Conservation (phyloP, 441 rosid genomes). For the Adansonia rubrostipa region DNA sequence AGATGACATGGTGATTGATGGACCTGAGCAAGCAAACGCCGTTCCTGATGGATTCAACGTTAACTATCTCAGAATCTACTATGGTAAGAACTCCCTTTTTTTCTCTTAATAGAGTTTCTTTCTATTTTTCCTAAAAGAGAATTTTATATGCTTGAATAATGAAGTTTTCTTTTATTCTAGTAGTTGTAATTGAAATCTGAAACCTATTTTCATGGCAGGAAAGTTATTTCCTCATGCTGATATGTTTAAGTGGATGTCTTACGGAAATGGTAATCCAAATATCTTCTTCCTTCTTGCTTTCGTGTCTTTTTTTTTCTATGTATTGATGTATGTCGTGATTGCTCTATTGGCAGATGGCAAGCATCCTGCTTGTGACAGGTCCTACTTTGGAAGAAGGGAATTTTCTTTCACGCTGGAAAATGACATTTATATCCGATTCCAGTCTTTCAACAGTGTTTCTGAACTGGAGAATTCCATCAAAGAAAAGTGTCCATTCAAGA, state of each 20-base stretch:
- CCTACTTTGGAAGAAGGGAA: conserved; percentile 78
- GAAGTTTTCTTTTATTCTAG: background rate
- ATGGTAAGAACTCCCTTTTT: conserved; percentile 41
- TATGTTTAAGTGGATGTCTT: conserved; percentile 71
- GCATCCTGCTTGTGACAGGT: conserved; percentile 88
- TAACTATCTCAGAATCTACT: conserved; percentile 56
- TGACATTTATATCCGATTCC: conserved; percentile 75
- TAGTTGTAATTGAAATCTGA: background rate
- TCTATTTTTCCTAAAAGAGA: background rate
- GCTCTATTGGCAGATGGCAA: conserved; percentile 68
- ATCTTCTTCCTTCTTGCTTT: background rate
- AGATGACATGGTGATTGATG: conserved; percentile 57
- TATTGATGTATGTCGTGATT: conserved; percentile 22
- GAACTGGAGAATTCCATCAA: conserved; percentile 67
- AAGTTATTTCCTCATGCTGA: conserved; percentile 70
- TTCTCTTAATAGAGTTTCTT: background rate
- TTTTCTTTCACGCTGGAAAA: conserved; percentile 82
- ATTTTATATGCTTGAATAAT: background rate
- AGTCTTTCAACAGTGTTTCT: conserved; percentile 62
- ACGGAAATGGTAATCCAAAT: conserved; percentile 58
- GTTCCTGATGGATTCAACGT: conserved; percentile 47
- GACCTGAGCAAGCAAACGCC: conserved; percentile 23
- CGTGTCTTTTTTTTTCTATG: background rate
- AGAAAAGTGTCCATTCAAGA: conserved; percentile 75
- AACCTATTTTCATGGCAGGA: conserved; percentile 45